These are phyloP conservation scores for Discostella pseudostelligera DNA, from an alignment of 108 stramenopile species.

Conservation along the genomic window DNA sequence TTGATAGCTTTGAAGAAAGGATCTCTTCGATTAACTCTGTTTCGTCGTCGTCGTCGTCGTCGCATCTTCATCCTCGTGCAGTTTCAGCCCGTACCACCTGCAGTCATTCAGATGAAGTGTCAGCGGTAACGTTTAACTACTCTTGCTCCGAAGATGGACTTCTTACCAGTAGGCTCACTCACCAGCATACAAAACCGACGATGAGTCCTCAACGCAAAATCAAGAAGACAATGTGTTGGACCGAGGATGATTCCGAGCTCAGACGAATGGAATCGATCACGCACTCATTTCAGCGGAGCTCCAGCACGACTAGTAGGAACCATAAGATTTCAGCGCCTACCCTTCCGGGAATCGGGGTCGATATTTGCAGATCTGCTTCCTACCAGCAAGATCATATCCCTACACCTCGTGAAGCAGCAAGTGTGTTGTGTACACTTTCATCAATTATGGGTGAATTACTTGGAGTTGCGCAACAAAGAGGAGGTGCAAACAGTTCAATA, in stretches of 20 bases:
- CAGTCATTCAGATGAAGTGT: background rate
- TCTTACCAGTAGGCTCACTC: background rate
- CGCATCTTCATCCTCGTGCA: background rate
- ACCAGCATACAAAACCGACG: background rate
- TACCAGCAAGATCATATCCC: background rate
- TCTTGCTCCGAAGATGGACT: background rate
- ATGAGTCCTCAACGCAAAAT: too few relatives aligned
- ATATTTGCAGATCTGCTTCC: background rate
- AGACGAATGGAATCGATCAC: conserved; percentile 10
- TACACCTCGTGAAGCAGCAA: conserved; percentile 2
- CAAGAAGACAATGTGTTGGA: background rate
- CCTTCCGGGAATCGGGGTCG: conserved; percentile 7
- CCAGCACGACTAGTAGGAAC: background rate
- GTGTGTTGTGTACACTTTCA: conserved; percentile 1
- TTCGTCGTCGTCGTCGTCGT: background rate
- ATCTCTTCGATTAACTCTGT: background rate
- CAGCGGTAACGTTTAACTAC: background rate
- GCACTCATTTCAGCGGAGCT: conserved; percentile 8
- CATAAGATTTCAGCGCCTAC: background rate
- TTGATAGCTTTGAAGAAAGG: background rate
- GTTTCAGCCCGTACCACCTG: background rate
- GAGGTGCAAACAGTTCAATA: background rate
- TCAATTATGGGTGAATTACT: conserved; percentile 9
- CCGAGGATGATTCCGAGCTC: conserved; percentile 3
- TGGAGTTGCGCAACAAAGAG: background rate